phyloP scores from a whole-genome alignment of 2,329 filamentous ascomycete species.

The Phaeosphaeriaceae sp. region DNA sequence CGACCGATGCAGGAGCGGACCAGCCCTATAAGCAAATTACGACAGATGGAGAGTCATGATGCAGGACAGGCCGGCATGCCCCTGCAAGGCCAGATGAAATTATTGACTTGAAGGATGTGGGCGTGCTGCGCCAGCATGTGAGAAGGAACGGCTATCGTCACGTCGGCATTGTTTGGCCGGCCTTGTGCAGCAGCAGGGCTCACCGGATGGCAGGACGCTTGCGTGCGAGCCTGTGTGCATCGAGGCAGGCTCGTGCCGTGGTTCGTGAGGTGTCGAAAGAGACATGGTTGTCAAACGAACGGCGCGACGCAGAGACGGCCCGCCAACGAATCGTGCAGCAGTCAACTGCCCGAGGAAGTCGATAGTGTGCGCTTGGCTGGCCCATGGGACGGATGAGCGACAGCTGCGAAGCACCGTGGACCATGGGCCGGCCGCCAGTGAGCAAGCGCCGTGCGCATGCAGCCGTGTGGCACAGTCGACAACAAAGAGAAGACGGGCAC shows the following conservation, averaged over 20 bases:
- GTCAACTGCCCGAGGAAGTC: conserved; percentile 28
- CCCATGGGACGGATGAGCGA: not conserved
- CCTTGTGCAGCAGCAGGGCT: conserved; percentile 6
- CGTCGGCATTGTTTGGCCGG: not conserved
- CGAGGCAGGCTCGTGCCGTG: conserved; percentile 27
- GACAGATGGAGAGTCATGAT: conserved; percentile 18
- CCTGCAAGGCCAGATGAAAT: conserved; percentile 11
- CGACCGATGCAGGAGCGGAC: conserved; percentile 38
- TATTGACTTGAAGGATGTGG: conserved; percentile 31
- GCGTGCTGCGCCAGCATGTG: conserved; percentile 15
- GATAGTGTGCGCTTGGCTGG: not conserved
- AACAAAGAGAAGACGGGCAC: not conserved
- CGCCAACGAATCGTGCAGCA: conserved; percentile 18
- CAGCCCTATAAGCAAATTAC: conserved; percentile 42
- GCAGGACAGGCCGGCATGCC: conserved; percentile 13
- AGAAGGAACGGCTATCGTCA: conserved; percentile 12
- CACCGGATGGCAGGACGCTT: conserved; percentile 12
- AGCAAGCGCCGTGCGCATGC: not conserved
- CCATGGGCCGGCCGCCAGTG: not conserved
- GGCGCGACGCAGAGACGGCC: conserved; percentile 26
- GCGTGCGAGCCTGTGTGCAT: not conserved
- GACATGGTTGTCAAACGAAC: conserved; percentile 19
- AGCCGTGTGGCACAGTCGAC: conserved; percentile 1
- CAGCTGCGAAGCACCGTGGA: not conserved
- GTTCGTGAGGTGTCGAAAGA: conserved; percentile 22